A percentile compares a stretch with the other conserved stretches of the same genome.
Conservation (phyloP, 306 rosid species). For the Dryas alaskensis region DNA sequence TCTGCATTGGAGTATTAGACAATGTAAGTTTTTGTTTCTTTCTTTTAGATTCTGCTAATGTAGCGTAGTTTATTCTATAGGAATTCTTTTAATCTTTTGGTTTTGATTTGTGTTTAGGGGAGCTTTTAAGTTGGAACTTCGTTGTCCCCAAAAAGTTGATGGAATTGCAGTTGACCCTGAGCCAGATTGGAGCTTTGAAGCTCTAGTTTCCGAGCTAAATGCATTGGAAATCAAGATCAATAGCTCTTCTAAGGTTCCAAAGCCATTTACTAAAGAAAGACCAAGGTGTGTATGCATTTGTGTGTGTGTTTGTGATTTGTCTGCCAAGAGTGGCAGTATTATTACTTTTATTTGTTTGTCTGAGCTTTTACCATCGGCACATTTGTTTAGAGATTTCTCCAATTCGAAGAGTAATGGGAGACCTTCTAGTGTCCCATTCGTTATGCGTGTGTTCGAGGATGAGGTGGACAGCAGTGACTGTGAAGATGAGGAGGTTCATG, state of each 20-base stretch:
- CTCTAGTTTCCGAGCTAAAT: slow-evolving; percentile 59
- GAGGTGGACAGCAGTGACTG: slow-evolving; percentile 44
- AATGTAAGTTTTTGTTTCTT: slow-evolving; percentile 21
- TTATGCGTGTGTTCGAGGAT: slow-evolving; percentile 55
- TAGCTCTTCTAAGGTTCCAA: slow-evolving; percentile 36
- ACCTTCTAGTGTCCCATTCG: slow-evolving; percentile 42
- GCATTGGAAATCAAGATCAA: slow-evolving; percentile 54
- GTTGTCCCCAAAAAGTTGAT: slow-evolving; percentile 36
- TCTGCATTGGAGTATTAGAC: not conserved
- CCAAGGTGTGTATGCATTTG: slow-evolving; percentile 37
- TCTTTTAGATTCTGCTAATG: not conserved
- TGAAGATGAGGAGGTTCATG: slow-evolving; percentile 39
- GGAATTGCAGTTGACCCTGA: slow-evolving; percentile 56
- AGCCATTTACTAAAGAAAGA: slow-evolving; percentile 34
- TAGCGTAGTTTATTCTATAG: not conserved
- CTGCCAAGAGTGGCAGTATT: not conserved
- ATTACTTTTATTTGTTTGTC: not conserved
- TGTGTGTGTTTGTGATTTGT: slow-evolving; percentile 14
- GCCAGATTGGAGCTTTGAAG: slow-evolving; percentile 77
- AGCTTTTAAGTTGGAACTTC: slow-evolving; percentile 50
- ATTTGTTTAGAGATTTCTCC: slow-evolving; percentile 21
- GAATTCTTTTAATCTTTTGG: not conserved
- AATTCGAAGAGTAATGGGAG: slow-evolving; percentile 32
- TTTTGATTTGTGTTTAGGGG: slow-evolving; percentile 45
- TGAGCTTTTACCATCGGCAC: not conserved